These are phyloP conservation scores for Sophora flavescens DNA, from an alignment of 306 rosid genomes.

Conservation along the genomic window DNA sequence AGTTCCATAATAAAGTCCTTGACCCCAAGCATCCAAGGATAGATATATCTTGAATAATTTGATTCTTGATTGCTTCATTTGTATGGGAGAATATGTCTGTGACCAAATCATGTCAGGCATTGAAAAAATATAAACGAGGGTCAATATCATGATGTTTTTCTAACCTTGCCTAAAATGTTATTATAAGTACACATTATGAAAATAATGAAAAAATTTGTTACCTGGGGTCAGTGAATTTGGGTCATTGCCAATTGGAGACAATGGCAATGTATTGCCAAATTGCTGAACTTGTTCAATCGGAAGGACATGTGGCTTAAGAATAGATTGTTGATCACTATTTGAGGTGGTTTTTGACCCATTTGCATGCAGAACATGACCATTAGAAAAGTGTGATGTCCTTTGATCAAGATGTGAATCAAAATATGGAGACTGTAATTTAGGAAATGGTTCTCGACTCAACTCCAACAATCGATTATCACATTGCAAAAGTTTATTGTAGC, in stretches of 20 bases:
- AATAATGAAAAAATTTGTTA: constrained; percentile 15
- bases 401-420: constrained; percentile 45
- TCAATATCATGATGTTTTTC: background rate
- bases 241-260: background rate
- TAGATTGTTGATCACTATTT: background rate
- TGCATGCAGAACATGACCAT: background rate
- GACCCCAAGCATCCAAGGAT: constrained; percentile 9
- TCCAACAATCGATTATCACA: constrained; percentile 46
- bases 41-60: constrained; percentile 18
- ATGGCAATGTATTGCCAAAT: background rate
- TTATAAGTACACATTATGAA: background rate
- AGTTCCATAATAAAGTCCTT: constrained; percentile 5
- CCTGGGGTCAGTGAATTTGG: constrained; percentile 33
- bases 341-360: background rate
- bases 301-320: background rate
- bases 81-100: no score
- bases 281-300: background rate
- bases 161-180: background rate
- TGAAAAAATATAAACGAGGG: background rate
- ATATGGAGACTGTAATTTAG: constrained; percentile 43
- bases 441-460: constrained; percentile 53
- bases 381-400: constrained; percentile 30
- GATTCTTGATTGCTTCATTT: constrained; percentile 15
- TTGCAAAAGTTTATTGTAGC: constrained; percentile 50
- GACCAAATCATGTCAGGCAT: background rate